phyloP scores from a whole-genome alignment of 176 grass and related monocot genomes.

The Oryza punctata region DNA sequence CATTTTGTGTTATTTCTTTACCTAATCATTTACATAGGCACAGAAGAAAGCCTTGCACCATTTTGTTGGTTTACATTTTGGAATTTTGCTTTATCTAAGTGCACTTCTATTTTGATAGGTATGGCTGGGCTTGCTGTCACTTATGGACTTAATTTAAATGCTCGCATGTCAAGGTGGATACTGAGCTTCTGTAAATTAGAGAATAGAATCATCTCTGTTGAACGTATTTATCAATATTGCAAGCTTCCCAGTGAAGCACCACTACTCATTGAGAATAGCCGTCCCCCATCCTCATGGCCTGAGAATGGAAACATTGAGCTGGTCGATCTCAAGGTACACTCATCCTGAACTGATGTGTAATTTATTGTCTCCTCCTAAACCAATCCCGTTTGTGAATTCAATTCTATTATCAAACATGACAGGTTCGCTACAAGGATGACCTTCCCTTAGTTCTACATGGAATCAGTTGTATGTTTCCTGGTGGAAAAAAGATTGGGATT shows the following conservation, averaged over 20 bases:
- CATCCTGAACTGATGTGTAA: neutral
- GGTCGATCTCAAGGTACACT: slow-evolving; percentile 84
- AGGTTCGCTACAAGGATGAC: slow-evolving; percentile 95
- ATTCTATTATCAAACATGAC: slow-evolving; percentile 14
- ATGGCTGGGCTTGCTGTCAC: slow-evolving; percentile 97
- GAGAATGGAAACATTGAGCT: slow-evolving; percentile 78
- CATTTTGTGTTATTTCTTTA: neutral
- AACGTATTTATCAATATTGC: slow-evolving; percentile 97
- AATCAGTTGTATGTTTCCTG: slow-evolving; percentile 82
- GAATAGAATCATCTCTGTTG: slow-evolving; percentile 97
- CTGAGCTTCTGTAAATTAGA: slow-evolving; percentile 98
- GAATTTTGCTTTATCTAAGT: slow-evolving; percentile 13
- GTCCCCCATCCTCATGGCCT: slow-evolving; percentile 68
- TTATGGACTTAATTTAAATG: slow-evolving; percentile 94
- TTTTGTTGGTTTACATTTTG: neutral
- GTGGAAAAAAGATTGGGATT: slow-evolving; percentile 91
- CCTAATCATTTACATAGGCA: neutral
- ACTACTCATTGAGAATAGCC: slow-evolving; percentile 61
- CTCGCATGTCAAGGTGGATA: slow-evolving; percentile 95
- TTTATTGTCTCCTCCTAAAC: neutral
- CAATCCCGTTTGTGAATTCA: neutral
- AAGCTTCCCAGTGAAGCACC: slow-evolving; percentile 84
- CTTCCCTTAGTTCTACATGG: slow-evolving; percentile 86
- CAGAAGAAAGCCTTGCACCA: neutral
- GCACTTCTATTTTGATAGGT: slow-evolving; percentile 56